These are phyloP conservation scores for Colletotrichum lindemuthianum DNA, from an alignment of 2,329 filamentous ascomycete species.

Conservation along the genomic window DNA sequence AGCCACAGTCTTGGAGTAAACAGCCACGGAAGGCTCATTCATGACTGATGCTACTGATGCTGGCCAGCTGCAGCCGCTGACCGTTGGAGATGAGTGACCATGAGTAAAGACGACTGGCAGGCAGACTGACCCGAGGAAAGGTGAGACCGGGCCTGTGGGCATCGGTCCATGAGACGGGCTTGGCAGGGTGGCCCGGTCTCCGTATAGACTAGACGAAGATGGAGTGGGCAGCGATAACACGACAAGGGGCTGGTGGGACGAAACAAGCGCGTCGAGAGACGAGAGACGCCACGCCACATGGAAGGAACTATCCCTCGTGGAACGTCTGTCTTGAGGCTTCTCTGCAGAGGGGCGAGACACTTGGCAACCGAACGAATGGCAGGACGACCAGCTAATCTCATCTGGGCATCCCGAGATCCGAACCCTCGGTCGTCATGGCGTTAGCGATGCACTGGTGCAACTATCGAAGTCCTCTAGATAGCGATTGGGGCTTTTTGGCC, in stretches of 20 bases:
- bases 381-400: neutral
- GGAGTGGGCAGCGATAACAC: neutral
- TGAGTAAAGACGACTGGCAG: conserved; percentile 6
- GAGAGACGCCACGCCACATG: conserved; percentile 30
- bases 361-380: conserved; percentile 13
- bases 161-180: conserved; percentile 29
- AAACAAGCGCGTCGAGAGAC: conserved; percentile 32
- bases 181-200: conserved; percentile 23
- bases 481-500: conserved; percentile 10
- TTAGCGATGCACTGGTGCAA: conserved; percentile 23
- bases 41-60: conserved; percentile 7
- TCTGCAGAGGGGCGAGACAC: conserved; percentile 26
- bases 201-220: conserved; percentile 11
- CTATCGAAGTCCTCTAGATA: neutral
- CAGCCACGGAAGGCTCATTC: neutral
- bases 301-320: conserved; percentile 13
- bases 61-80: neutral
- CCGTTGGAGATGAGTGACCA: neutral
- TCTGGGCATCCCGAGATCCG: conserved; percentile 29
- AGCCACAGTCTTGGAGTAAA: neutral
- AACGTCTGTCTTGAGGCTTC: conserved; percentile 22
- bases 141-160: conserved; percentile 26
- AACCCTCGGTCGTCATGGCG: conserved; percentile 19
- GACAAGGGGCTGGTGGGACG: conserved; percentile 4
- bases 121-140: neutral